Percentiles rank a stretch among this genome's conserved stretches.
These are phyloP conservation scores for Spergularia azorica DNA, from an alignment of 179 eudicot species.

Conservation along the genomic window DNA sequence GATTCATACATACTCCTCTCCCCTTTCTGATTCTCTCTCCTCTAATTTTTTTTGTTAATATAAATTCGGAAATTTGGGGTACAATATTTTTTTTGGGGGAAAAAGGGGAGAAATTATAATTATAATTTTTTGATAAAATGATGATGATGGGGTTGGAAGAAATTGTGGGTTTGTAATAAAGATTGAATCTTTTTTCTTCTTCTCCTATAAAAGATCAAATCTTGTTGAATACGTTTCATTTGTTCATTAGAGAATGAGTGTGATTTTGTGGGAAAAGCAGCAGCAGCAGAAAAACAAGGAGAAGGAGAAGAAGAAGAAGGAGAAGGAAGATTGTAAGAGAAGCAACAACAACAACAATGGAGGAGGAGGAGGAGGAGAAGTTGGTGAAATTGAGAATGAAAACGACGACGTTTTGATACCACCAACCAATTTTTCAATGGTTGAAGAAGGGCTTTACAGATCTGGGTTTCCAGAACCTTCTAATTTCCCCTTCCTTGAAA, in stretches of 20 bases:
- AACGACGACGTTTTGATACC: slow-evolving; percentile 43
- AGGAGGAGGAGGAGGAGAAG: slow-evolving; percentile 2
- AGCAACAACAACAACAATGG: neutral
- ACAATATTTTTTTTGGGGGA: slow-evolving; percentile 1
- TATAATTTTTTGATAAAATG: too few species aligned
- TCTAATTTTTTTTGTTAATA: neutral
- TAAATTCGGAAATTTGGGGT: neutral
- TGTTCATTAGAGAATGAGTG: slow-evolving; percentile 31
- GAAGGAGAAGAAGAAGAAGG: slow-evolving; percentile 23
- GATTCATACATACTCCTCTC: slow-evolving; percentile 21
- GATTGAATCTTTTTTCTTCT: slow-evolving; percentile 2
- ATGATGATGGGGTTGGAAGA: neutral
- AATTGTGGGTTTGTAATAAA: slow-evolving; percentile 25
- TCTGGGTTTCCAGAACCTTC: slow-evolving; percentile 71
- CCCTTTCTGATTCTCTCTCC: neutral
- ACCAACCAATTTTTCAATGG: slow-evolving; percentile 66
- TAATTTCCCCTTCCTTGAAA: slow-evolving; percentile 53
- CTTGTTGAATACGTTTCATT: too few species aligned
- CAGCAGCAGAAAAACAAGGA: slow-evolving; percentile 15
- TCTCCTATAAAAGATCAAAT: slow-evolving; percentile 1
- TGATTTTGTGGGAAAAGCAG: slow-evolving; percentile 33
- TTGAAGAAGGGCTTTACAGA: slow-evolving; percentile 70
- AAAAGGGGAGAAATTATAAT: neutral
- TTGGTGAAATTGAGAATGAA: slow-evolving; percentile 13
- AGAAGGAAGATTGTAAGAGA: slow-evolving; percentile 11